Base-by-base conservation (phyloP, 2,329 filamentous ascomycete species). In the Colletotrichum somersetense region DNA sequence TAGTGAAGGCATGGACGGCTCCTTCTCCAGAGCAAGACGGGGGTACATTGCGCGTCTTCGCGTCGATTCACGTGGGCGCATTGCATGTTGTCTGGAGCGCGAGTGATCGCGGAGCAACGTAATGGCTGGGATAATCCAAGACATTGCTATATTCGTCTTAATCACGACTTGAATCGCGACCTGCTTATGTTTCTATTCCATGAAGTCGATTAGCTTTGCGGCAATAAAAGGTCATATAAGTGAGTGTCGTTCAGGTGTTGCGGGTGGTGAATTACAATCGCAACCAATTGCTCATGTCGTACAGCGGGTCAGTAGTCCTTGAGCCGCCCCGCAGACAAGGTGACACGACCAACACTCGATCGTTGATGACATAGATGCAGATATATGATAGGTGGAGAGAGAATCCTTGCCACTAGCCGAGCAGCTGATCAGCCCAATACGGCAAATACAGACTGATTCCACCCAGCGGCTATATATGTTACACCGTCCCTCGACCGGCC, bases 1-100 rank as follows among this genome's bases (percentile, higher is more conserved):
- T 6, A 44, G 42, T n/a, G 58, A 48, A 68, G 44, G 38, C 33
- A 42, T 42, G 57, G 64, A 58, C 62, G 7, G 16, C 5, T 35
- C 8, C 16, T 12, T 56, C 53, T 33, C 18, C 30, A 7, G 53
- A 12, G 62, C 57, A 38, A 53, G 42, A 23, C 33, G 58, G 52
- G 53, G 53, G 58, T 35, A 55, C 14, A 44, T 16, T 26, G 11
- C 16, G 63, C 44, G 6, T 56, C 18, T 40, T 55, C 20, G 48
- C 23, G 38, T 38, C 40, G 33, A 20, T 26, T 26, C 20, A 53
- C 35, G n/a, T 33, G 18, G 20, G 4, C 35, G n/a, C 33, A 42
- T 16, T 35, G 8, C 10, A 18, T n/a, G 20, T 38, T 48, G 58
- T 42, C 46, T n/a, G 12, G 26, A 23, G 30, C 30, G 44, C 42